Base-by-base conservation (phyloP, 192 early-diverging fungal species). In the Coemansia sp. region DNA sequence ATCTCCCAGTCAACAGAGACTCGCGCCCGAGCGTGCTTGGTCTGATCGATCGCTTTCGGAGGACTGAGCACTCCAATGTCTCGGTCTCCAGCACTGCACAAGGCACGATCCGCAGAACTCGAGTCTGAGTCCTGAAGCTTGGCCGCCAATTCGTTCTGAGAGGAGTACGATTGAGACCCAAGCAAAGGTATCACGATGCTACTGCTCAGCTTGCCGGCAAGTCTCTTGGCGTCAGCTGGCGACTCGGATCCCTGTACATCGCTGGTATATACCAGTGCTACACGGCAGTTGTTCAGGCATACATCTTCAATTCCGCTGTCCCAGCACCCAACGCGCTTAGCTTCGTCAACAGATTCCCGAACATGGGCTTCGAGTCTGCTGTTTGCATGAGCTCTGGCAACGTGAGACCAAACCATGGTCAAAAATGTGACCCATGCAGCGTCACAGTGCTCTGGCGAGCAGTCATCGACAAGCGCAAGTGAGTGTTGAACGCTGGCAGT, bases 1-100 rank as follows among this genome's bases (percentile, higher is more conserved):
- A 62, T 55, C 37, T 82, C 80, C 80, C 80, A 82, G 57, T 82
- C 80, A 2, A 77, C 68, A 14, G 80, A 82, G 19, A 82, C 75
- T 6, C 80, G 71, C n/a, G 80, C 80, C 14, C 80, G 72, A 27
- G 74, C 76, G 45, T 67, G 75, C 21, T 67, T 77, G 31, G 72
- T 66, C 59, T 77, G 80, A 8, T 72, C 69, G 5, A 63, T 62
- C 3, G 75, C 66, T 14, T 62, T 75, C 2, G 38, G 39, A 11
- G 58, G 38, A 46, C 62, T 55, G 5, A 27, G 31, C 9, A 29
- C 38, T 15, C 34, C 50, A 21, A 27, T 21, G 48, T 29, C 23
- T 5, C 23, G 19, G 31, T 36, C 10, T 29, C 68, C 48, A 3
- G 48, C 38, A 2, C 62, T 51, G 62, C 71, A 66, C 10, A 82